These are phyloP conservation scores for Botrytis porri DNA, from an alignment of 2,329 filamentous ascomycete species.

Conservation along the genomic window DNA sequence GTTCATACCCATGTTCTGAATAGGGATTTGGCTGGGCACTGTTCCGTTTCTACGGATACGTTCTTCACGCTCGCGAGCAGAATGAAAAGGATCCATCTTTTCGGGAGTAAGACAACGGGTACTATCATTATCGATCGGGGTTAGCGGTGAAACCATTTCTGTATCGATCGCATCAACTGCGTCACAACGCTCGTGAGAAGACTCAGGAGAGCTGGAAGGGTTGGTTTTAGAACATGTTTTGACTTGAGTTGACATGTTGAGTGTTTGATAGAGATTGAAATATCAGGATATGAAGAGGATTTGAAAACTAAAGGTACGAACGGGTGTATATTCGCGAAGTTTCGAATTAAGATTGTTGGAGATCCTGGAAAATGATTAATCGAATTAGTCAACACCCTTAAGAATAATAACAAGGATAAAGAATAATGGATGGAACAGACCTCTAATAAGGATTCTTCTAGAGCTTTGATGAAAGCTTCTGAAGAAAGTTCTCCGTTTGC, in stretches of 20 bases:
- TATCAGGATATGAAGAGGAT: background rate
- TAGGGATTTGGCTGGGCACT: background rate
- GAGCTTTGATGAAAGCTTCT: constrained; percentile 13
- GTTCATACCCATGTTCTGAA: background rate
- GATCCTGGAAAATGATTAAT: background rate
- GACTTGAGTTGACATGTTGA: constrained; percentile 12
- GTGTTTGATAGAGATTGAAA: background rate
- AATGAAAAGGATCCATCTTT: constrained; percentile 25
- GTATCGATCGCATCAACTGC: constrained; percentile 24
- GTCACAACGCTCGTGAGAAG: constrained; percentile 2
- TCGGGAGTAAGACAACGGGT: constrained; percentile 13
- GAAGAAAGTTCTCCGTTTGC: constrained; percentile 29
- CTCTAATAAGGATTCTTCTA: constrained; percentile 17
- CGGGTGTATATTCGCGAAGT: constrained; percentile 16
- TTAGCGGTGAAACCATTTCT: constrained; percentile 31
- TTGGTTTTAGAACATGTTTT: constrained; percentile 10
- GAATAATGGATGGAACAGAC: constrained; percentile 6
- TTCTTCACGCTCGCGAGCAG: constrained; percentile 15
- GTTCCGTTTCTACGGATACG: constrained; percentile 1
- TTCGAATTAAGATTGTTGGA: background rate
- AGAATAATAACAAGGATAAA: constrained; percentile 8
- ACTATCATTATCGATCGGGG: constrained; percentile 22
- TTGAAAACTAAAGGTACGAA: constrained; percentile 20
- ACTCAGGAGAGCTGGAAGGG: constrained; percentile 13
- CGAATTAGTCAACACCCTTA: constrained; percentile 11